These are phyloP conservation scores for Entamoeba dispar DNA, from an alignment of 208 protist species.

Conservation along the genomic window DNA sequence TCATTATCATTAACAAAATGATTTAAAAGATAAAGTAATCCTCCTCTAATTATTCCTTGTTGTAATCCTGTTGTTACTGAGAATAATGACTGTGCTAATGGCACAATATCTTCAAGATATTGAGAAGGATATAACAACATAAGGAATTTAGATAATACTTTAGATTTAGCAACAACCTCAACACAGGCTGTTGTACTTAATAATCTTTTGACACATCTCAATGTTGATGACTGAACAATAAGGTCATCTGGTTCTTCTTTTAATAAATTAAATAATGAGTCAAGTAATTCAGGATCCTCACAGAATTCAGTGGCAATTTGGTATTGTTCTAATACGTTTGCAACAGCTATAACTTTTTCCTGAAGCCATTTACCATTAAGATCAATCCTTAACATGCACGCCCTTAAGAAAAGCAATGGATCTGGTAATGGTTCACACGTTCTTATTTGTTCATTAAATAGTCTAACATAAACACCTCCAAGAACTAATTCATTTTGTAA, in stretches of 20 bases:
- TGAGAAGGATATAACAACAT: background rate
- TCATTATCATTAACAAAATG: background rate
- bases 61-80: background rate
- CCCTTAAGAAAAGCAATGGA: background rate
- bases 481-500: background rate
- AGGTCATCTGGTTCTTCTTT: background rate
- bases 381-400: background rate
- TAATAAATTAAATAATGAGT: background rate
- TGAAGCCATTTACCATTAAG: background rate
- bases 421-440: background rate
- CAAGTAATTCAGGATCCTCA: background rate
- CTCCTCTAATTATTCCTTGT: background rate
- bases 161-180: background rate
- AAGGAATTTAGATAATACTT: background rate
- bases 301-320: background rate
- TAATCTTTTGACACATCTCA: background rate
- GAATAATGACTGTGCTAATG: background rate
- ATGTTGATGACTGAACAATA: background rate
- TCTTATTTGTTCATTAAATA: background rate
- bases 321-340: background rate
- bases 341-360: background rate
- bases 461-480: background rate
- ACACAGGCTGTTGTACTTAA: background rate
- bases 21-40: background rate
- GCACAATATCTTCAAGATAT: background rate